Conservation (phyloP, 1,284 basidiomycete genomes). For the Agroathelia rolfsii region DNA sequence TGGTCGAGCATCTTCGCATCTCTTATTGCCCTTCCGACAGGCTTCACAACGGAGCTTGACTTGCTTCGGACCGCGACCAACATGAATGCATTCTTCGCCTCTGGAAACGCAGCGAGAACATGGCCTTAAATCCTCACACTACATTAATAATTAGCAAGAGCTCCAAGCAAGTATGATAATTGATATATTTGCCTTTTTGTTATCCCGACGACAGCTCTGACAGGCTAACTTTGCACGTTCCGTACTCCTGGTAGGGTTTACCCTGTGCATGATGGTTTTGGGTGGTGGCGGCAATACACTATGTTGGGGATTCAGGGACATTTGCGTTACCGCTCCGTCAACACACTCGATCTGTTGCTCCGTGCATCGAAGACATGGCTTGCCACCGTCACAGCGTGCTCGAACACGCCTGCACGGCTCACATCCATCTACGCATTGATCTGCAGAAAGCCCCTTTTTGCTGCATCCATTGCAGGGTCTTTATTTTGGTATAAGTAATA, state of each 20-base stretch:
- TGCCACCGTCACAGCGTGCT: conserved; percentile 43
- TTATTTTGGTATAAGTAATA: conserved; percentile 3
- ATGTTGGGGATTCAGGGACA: conserved; percentile 16
- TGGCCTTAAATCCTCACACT: conserved; percentile 50
- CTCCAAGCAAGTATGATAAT: no score
- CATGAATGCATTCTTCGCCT: conserved; percentile 43
- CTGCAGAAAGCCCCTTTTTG: conserved; percentile 37
- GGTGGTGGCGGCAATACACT: no score
- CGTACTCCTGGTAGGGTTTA: no score
- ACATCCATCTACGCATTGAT: conserved; percentile 46
- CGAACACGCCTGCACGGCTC: conserved; percentile 42
- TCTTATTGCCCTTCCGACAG: conserved; percentile 41
- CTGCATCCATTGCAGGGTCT: conserved; percentile 45
- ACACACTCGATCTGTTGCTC: conserved; percentile 31
- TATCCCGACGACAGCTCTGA: conserved; percentile 44
- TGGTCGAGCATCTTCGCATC: conserved; percentile 47
- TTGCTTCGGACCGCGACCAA: conserved; percentile 40
- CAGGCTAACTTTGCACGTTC: conserved; percentile 49
- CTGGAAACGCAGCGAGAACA: conserved; percentile 46
- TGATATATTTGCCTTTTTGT: conserved; percentile 39
- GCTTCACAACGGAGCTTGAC: conserved; percentile 46
- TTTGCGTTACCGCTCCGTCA: conserved; percentile 20
- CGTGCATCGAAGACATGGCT: conserved; percentile 38
- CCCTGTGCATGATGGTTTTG: no score
- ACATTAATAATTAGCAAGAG: no score